These are phyloP conservation scores for Candida smagusa DNA, from an alignment of 1,139 yeast species.

Conservation along the genomic window DNA sequence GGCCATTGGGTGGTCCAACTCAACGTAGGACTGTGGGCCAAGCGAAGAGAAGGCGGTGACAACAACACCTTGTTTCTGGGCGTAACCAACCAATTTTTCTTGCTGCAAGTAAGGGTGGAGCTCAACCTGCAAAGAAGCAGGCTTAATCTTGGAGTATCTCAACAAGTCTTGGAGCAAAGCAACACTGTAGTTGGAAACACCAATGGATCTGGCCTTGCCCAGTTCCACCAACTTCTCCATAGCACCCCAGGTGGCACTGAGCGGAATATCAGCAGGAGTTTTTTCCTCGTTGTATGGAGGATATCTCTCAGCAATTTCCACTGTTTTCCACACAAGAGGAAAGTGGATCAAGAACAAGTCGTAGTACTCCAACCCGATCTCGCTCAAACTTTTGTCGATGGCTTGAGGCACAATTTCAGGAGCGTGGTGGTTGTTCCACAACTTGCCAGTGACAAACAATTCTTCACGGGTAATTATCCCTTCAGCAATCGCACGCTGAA, in stretches of 20 bases:
- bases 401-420: slow-evolving; percentile 57
- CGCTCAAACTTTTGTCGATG: slow-evolving; percentile 58
- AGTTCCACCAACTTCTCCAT: slow-evolving; percentile 55
- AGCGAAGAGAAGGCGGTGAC: slow-evolving; percentile 85
- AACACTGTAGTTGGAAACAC: slow-evolving; percentile 77
- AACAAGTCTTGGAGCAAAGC: slow-evolving; percentile 70
- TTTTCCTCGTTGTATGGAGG: slow-evolving; percentile 60
- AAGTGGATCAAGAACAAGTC: slow-evolving; percentile 77
- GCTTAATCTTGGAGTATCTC: slow-evolving; percentile 67
- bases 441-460: slow-evolving; percentile 68
- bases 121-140: slow-evolving; percentile 83
- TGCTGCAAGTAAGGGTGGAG: slow-evolving; percentile 91
- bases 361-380: slow-evolving; percentile 62
- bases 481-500: slow-evolving; percentile 59
- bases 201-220: slow-evolving; percentile 73
- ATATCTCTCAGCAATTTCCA: slow-evolving; percentile 69
- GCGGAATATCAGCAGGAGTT: slow-evolving; percentile 61
- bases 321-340: slow-evolving; percentile 72
- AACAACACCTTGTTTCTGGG: slow-evolving; percentile 58
- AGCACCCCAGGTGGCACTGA: slow-evolving; percentile 77
- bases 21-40: slow-evolving; percentile 71
- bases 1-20: slow-evolving; percentile 53
- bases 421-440: slow-evolving; percentile 77
- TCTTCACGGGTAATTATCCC: slow-evolving; percentile 71
- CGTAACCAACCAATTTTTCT: slow-evolving; percentile 60